phyloP scores from a whole-genome alignment of 2,329 filamentous ascomycete genomes.

The Dactylonectria macrodidyma region DNA sequence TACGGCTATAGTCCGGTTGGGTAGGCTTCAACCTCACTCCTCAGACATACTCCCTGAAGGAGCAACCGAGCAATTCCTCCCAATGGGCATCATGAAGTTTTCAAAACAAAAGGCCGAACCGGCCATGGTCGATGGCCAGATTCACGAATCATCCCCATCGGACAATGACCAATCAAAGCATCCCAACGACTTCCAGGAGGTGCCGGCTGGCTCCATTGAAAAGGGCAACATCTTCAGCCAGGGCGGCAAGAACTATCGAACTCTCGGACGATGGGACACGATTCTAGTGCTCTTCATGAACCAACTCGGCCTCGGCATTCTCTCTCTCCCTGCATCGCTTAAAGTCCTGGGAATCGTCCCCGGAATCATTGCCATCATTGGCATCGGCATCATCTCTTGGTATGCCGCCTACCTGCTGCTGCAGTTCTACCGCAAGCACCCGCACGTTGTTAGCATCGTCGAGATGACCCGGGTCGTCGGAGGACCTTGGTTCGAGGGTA shows the following conservation, averaged over 20 bases:
- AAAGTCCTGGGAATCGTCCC: conserved; percentile 77
- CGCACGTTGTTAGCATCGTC: conserved; percentile 78
- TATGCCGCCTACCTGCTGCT: conserved; percentile 64
- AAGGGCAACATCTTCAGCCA: conserved; percentile 46
- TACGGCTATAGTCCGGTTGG: too few species aligned
- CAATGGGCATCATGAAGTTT: conserved; percentile 34
- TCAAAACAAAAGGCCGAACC: conserved; percentile 27
- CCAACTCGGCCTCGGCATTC: conserved; percentile 55
- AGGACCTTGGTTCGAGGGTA: conserved; percentile 33
- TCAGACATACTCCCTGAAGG: too few species aligned
- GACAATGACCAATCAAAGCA: conserved; percentile 35
- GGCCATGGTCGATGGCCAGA: conserved; percentile 7
- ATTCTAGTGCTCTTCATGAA: conserved; percentile 48
- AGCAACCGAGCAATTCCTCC: too few species aligned
- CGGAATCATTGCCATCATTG: conserved; percentile 76
- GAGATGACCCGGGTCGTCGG: conserved; percentile 73
- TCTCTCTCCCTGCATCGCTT: conserved; percentile 80
- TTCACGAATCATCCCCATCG: conserved; percentile 31
- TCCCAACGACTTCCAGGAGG: conserved; percentile 36
- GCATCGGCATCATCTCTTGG: conserved; percentile 74
- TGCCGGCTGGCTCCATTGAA: conserved; percentile 33
- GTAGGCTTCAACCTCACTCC: too few species aligned
- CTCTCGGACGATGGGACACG: conserved; percentile 45
- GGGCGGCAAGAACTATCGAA: conserved; percentile 47
- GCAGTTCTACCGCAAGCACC: conserved; percentile 78